phyloP scores from a whole-genome alignment of 2,329 filamentous ascomycete species.

The Ophiosphaerella narmari region DNA sequence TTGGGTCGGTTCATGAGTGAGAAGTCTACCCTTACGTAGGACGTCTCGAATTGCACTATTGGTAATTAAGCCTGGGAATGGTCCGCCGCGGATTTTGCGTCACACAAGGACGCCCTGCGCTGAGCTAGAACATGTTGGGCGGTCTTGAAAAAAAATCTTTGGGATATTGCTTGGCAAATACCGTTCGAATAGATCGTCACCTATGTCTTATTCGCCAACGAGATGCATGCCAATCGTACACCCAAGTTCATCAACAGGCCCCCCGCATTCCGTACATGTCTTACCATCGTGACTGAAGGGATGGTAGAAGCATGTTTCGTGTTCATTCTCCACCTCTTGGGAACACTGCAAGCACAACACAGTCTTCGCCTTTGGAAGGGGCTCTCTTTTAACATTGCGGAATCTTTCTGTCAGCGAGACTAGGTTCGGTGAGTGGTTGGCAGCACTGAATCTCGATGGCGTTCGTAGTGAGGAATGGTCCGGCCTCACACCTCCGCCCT shows the following conservation, averaged over 20 bases:
- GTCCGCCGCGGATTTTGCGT: background rate
- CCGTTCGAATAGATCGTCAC: too few species aligned
- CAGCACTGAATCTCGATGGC: background rate
- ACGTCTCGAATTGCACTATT: too few species aligned
- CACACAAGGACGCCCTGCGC: background rate
- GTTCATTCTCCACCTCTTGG: slow-evolving; percentile 7
- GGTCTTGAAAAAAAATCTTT: background rate
- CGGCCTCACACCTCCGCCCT: background rate
- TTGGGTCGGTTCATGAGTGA: background rate
- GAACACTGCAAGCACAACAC: slow-evolving; percentile 20
- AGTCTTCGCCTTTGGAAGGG: background rate
- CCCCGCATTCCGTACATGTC: slow-evolving; percentile 16
- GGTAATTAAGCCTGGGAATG: background rate
- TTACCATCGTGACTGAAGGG: background rate
- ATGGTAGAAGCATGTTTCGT: slow-evolving; percentile 23
- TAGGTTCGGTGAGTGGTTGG: background rate
- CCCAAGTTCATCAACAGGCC: slow-evolving; percentile 9
- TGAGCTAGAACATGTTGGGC: background rate
- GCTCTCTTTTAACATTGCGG: background rate
- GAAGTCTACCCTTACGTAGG: background rate
- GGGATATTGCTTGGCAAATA: too few species aligned
- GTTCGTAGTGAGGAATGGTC: background rate
- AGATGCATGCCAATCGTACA: slow-evolving; percentile 16
- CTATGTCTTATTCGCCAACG: background rate
- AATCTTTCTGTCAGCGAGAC: background rate